A percentile compares a stretch with the other conserved stretches of the same genome.
Conservation (phyloP, 2,329 filamentous ascomycete genomes). For the Hypoxylon sp. region DNA sequence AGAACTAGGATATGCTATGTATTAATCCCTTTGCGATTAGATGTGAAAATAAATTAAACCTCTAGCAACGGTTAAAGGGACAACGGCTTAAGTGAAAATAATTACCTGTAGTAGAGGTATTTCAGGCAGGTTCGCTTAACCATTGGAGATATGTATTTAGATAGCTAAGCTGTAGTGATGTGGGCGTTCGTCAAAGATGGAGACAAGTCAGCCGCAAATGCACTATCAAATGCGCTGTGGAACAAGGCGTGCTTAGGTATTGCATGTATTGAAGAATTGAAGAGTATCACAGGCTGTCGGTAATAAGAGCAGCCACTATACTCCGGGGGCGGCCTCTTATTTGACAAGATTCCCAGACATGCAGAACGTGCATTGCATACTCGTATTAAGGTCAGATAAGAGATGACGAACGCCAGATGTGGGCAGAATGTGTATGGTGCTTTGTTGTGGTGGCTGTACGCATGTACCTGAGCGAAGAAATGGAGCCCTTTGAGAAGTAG, state of each 20-base stretch:
- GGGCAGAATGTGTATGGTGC: slow-evolving; percentile 20
- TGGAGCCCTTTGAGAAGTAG: slow-evolving; percentile 31
- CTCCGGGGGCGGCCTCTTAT: slow-evolving; percentile 15
- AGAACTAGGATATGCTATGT: slow-evolving; percentile 10
- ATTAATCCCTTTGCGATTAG: not conserved
- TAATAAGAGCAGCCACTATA: not conserved
- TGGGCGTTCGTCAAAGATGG: slow-evolving; percentile 4
- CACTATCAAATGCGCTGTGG: slow-evolving; percentile 6
- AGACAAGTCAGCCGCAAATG: slow-evolving; percentile 12
- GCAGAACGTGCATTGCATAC: not conserved
- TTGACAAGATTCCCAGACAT: not conserved
- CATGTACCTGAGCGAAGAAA: slow-evolving; percentile 11
- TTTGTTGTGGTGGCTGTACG: slow-evolving; percentile 31
- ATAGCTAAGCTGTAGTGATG: too few species aligned
- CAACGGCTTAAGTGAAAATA: too few species aligned
- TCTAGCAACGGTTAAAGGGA: too few species aligned
- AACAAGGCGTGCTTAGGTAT: not conserved
- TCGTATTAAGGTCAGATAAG: slow-evolving; percentile 30
- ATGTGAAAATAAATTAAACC: not conserved
- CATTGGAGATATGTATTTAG: slow-evolving; percentile 3
- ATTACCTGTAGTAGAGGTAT: too few species aligned
- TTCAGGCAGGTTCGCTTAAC: not conserved
- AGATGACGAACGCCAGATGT: slow-evolving; percentile 30
- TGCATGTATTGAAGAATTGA: too few species aligned
- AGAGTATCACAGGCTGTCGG: not conserved